Evolutionary conservation across 345 rosid genomes (phyloP).

Genomic region (Gossypium ekmanianum): DNA sequence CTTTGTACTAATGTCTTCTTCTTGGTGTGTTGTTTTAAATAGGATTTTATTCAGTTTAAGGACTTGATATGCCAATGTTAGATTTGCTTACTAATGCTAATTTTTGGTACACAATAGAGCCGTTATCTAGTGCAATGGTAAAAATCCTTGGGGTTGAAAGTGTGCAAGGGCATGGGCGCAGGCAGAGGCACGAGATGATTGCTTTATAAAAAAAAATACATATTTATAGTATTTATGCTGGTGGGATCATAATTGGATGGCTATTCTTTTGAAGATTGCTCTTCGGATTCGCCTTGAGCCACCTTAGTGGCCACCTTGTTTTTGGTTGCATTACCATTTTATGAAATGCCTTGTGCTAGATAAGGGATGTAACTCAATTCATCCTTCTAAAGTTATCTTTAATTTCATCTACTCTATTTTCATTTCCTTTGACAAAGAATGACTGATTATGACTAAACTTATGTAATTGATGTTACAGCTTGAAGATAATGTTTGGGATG

Average conservation of each 20-base stretch:
- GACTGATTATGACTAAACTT: neutral
- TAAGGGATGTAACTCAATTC: neutral
- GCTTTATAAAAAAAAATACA: neutral
- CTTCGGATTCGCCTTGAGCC: neutral
- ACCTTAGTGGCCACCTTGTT: neutral
- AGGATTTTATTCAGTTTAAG: neutral
- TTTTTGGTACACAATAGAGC: neutral
- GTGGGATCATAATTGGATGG: neutral
- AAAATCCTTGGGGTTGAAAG: neutral
- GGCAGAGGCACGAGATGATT: neutral
- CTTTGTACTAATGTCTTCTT: neutral
- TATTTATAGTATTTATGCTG: neutral
- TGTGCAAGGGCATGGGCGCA: neutral
- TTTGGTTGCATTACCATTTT: conserved; percentile 4
- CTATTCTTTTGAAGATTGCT: conserved; percentile 8
- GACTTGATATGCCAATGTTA: neutral
- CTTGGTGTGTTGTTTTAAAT: neutral
- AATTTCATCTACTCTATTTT: conserved; percentile 11
- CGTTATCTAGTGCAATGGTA: neutral
- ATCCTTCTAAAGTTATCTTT: neutral
- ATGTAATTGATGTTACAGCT: conserved; percentile 40
- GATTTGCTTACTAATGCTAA: neutral
- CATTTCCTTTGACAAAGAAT: neutral
- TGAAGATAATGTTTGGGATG: conserved; percentile 51
- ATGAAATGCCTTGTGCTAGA: neutral